Conservation (phyloP, 2,329 filamentous ascomycete genomes). For the Sclerotinia subarctica region DNA sequence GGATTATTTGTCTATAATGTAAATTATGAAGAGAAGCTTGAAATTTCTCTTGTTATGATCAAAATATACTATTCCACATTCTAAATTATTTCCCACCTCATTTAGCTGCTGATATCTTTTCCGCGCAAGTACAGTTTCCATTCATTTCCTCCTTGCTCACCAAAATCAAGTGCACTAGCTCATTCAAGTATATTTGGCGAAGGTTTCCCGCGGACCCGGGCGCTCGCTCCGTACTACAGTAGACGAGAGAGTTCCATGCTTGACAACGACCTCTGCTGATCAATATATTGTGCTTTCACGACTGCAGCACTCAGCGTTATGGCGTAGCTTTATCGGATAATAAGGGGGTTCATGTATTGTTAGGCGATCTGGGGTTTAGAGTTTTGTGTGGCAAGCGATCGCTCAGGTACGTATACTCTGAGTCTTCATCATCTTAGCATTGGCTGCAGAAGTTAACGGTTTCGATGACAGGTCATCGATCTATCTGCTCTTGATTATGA, state of each 20-base stretch:
- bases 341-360: neutral
- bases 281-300: neutral
- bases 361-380: neutral
- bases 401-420: neutral
- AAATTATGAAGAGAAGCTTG: too few relatives aligned
- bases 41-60: too few relatives aligned
- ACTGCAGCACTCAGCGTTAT: neutral
- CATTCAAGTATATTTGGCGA: neutral
- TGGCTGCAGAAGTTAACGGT: too few relatives aligned
- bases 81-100: too few relatives aligned
- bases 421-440: too few relatives aligned
- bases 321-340: neutral
- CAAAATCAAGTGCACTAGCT: neutral
- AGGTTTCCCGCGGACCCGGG: neutral
- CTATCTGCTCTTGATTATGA: too few relatives aligned
- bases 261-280: neutral
- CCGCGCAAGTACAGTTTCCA: neutral
- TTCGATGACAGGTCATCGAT: too few relatives aligned
- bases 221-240: neutral
- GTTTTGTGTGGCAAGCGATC: neutral
- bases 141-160: neutral
- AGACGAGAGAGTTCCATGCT: neutral
- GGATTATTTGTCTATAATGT: too few relatives aligned
- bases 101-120: neutral
- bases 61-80: too few relatives aligned